Evolutionary conservation across 352 stramenopile species (phyloP), one percentile per base, ranked within the genome.

Genomic region (Elongisporangium senticosum): DNA sequence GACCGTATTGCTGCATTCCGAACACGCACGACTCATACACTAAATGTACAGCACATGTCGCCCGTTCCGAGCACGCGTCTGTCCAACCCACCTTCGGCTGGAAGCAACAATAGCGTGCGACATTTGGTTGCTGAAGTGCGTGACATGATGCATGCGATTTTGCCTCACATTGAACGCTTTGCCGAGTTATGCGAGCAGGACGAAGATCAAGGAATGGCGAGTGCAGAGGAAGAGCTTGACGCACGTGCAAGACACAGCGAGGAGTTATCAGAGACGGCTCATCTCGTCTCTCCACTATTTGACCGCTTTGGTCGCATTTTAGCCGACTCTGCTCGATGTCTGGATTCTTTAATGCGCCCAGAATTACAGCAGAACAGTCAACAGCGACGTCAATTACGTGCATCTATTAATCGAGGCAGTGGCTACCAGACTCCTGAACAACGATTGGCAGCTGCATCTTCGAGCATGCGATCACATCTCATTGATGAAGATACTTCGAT

Each of bases 1-100:
- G 79, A 90, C 20, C 82, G 97, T 7, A 90, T 99, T 47, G 90
- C 96, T 0, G 94, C 95, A 0, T 99, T 99, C 68, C 86, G 96
- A 5, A 98, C 96, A 7, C 77, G 94, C 3, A 99, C 96, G 0
- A 53, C 75, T 7, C 80, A 92, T 56, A 71, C 69, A 0, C 57
- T 75, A 40, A 77, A 67, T n/a, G 39, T 63, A 4, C 64, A 67
- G 10, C 75, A 83, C 8, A 72, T 90, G 64, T 91, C 80, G 6
- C 86, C 83, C 0, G 57, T 74, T 19, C 79, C 82, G 0, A 71
- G 61, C 6, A 89, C 77, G 11, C 64, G 80, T 4, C 63, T 90
- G 8, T 75, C 75, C 4, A 84, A 82, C 55, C 71, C 77, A 0
- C 81, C 83, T 14, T 53, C 54, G 54, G 72, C 86, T 5, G 74